Percentiles rank a stretch among this genome's conserved stretches.
These are phyloP conservation scores for Candida rishiriensis DNA, from an alignment of 805 yeast species.

Conservation along the genomic window DNA sequence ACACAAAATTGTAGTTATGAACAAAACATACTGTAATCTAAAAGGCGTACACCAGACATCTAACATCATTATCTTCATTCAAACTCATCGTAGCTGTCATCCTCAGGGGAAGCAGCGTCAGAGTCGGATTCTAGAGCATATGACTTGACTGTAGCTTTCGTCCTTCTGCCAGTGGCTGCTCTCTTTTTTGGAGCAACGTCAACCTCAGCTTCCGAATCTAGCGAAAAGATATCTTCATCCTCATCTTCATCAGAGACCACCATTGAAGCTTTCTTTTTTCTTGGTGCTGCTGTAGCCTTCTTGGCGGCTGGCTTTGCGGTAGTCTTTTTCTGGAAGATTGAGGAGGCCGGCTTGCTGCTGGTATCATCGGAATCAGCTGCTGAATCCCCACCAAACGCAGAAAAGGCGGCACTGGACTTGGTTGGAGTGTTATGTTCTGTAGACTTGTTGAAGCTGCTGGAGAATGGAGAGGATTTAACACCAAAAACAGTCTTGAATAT, in stretches of 20 bases:
- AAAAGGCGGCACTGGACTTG: slow-evolving; percentile 20
- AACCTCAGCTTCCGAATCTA: slow-evolving; percentile 11
- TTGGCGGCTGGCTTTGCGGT: slow-evolving; percentile 5
- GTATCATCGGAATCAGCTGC: slow-evolving; percentile 1
- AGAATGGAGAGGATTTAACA: slow-evolving; percentile 6
- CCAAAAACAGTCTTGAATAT: slow-evolving; percentile 35
- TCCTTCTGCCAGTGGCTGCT: slow-evolving; percentile 10
- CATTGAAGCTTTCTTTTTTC: neutral
- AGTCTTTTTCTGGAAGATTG: slow-evolving; percentile 11
- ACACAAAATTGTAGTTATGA: too few species aligned
- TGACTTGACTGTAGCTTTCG: slow-evolving; percentile 16
- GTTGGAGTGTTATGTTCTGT: slow-evolving; percentile 5
- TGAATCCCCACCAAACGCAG: slow-evolving; percentile 9
- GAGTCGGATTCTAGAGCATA: slow-evolving; percentile 10
- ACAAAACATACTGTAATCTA: neutral
- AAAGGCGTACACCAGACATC: neutral
- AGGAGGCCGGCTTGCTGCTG: slow-evolving; percentile 9
- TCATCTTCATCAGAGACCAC: slow-evolving; percentile 9
- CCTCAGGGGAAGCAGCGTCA: slow-evolving; percentile 9
- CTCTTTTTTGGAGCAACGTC: slow-evolving; percentile 11
- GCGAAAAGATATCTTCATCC: slow-evolving; percentile 4
- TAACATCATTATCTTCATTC: slow-evolving; percentile 4
- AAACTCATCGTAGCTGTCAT: slow-evolving; percentile 19
- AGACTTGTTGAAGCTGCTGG: slow-evolving; percentile 1
- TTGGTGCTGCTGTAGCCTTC: slow-evolving; percentile 5